These are phyloP conservation scores for Vachellia collinsii DNA, from an alignment of 306 rosid genomes.

Conservation along the genomic window DNA sequence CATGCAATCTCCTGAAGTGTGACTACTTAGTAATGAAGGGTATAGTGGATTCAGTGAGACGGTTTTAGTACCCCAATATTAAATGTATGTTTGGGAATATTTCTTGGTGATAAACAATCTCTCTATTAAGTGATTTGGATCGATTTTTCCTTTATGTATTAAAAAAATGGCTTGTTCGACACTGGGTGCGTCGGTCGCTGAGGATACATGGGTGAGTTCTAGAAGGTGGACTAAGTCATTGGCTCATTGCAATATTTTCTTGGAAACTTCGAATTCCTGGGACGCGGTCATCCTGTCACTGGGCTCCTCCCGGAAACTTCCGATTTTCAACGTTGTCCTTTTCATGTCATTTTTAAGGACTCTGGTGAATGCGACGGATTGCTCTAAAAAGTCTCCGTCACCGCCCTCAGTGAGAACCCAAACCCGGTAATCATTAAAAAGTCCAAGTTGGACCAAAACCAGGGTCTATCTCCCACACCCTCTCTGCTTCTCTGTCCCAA, in stretches of 20 bases:
- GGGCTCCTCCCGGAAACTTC: background rate
- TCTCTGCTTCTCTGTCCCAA: background rate
- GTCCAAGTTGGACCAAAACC: background rate
- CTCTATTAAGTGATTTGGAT: too few relatives aligned
- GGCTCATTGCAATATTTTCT: background rate
- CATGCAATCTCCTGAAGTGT: too few relatives aligned
- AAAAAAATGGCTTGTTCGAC: too few relatives aligned
- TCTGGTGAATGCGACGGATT: background rate
- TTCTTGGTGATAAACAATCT: too few relatives aligned
- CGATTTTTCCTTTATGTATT: too few relatives aligned
- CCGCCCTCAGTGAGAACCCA: background rate
- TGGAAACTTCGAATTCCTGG: background rate
- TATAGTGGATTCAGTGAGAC: too few relatives aligned
- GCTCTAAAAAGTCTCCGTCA: background rate
- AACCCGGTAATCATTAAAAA: background rate
- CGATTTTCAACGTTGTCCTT: background rate
- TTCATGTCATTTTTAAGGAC: background rate
- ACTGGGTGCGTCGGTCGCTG: too few relatives aligned
- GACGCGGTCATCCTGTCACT: background rate
- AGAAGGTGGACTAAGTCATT: background rate
- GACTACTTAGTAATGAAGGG: too few relatives aligned
- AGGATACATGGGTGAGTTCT: background rate
- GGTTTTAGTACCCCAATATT: too few relatives aligned
- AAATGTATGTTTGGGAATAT: too few relatives aligned
- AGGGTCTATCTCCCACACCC: background rate